Evolutionary conservation across 305 asterid genomes (phyloP).

Genomic region (Petunia hybrid): DNA sequence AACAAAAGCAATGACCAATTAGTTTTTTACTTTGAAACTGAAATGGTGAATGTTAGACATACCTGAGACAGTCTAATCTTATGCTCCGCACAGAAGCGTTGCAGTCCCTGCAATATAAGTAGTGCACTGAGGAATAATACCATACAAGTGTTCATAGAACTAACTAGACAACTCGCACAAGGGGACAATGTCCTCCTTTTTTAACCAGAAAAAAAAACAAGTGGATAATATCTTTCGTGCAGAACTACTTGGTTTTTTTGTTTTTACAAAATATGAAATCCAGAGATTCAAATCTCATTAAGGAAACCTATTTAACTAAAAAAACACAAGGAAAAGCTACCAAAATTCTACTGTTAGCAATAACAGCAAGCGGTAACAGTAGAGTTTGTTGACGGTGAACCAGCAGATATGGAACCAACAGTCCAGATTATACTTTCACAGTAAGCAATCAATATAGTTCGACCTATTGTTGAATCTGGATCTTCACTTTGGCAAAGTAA

Average conservation of each 20-base stretch:
- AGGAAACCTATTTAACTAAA: not conserved
- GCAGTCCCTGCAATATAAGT: too few relatives aligned
- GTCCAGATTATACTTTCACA: too few relatives aligned
- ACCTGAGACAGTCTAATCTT: too few relatives aligned
- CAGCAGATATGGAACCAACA: too few relatives aligned
- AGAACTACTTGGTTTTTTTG: not conserved
- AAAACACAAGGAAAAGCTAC: not conserved
- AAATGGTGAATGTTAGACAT: too few relatives aligned
- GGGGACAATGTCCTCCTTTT: not conserved
- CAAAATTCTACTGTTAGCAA: not conserved
- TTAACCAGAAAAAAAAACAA: not conserved
- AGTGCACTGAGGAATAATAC: too few relatives aligned
- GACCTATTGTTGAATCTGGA: not conserved
- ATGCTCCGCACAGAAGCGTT: too few relatives aligned
- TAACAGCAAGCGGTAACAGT: constrained; percentile 1
- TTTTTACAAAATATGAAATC: not conserved
- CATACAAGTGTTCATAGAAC: not conserved
- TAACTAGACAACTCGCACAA: not conserved
- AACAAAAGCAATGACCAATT: not conserved
- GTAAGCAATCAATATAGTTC: not conserved
- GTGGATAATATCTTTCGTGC: not conserved
- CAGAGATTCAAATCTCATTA: not conserved
- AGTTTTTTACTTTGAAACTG: not conserved
- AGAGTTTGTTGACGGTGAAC: not conserved
- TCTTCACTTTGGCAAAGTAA: not conserved